Evolutionary conservation across 257 asterid genomes (phyloP).

Genomic region (Handroanthus guayacan): DNA sequence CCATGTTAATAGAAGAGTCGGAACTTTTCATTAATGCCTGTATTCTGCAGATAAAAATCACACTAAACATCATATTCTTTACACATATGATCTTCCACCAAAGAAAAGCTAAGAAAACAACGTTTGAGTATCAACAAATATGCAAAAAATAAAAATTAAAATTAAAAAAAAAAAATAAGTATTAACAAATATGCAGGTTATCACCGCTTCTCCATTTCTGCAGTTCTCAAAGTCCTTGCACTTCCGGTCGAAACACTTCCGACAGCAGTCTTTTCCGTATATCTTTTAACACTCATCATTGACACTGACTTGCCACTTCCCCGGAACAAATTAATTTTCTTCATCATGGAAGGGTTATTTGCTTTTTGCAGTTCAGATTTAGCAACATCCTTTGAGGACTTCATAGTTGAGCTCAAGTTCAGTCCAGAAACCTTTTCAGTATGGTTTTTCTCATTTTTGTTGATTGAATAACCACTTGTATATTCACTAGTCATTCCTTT

Average conservation of each 20-base stretch:
- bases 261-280: constrained; percentile 29
- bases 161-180: too few relatives aligned
- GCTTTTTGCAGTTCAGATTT: constrained; percentile 34
- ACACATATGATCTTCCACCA: constrained; percentile 31
- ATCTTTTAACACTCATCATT: constrained; percentile 28
- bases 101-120: constrained; percentile 25
- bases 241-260: constrained; percentile 37
- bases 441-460: constrained; percentile 33
- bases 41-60: constrained; percentile 51
- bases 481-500: constrained; percentile 29
- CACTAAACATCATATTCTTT: constrained; percentile 31
- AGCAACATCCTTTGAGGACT: constrained; percentile 33
- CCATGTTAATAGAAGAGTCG: constrained; percentile 45
- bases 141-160: too few relatives aligned
- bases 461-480: constrained; percentile 36
- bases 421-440: constrained; percentile 28
- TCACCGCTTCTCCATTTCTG: constrained; percentile 58
- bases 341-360: constrained; percentile 42
- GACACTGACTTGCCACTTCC: constrained; percentile 35
- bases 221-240: constrained; percentile 34
- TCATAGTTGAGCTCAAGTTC: constrained; percentile 35
- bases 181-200: constrained; percentile 37
- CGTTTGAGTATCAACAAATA: constrained; percentile 30
- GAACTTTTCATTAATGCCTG: constrained; percentile 47
- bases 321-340: constrained; percentile 37